Percentiles rank a stretch among this genome's conserved stretches.
Evolutionary conservation across 1,284 basidiomycete species (phyloP).

Genomic region (Hypsizygus ulmarius): DNA sequence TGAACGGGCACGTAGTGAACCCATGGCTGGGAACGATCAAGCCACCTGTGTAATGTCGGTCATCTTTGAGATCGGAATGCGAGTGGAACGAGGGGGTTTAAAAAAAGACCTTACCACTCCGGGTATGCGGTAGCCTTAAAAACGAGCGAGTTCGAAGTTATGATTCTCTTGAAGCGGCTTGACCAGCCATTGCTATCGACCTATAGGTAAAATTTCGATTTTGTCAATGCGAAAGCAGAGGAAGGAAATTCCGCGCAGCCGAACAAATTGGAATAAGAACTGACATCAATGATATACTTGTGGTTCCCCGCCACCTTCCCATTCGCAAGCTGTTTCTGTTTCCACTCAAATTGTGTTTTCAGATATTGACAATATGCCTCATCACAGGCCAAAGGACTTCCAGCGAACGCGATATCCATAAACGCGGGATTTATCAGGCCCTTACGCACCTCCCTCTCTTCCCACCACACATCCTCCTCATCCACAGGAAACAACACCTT

Average conservation of each 20-base stretch:
- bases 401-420: constrained; percentile 55
- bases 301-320: constrained; percentile 42
- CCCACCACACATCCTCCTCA: constrained; percentile 36
- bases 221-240: not conserved
- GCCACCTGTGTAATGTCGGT: constrained; percentile 24
- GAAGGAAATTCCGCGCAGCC: not conserved
- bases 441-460: constrained; percentile 29
- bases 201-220: constrained; percentile 24
- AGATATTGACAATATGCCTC: constrained; percentile 41
- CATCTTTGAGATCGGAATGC: not conserved
- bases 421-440: constrained; percentile 36
- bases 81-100: not conserved
- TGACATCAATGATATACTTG: constrained; percentile 60
- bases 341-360: constrained; percentile 41
- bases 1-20: constrained; percentile 65
- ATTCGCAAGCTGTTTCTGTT: constrained; percentile 28
- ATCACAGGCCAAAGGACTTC: constrained; percentile 44
- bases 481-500: constrained; percentile 27
- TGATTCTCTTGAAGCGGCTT: constrained; percentile 60
- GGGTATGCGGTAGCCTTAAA: constrained; percentile 71
- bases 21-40: constrained; percentile 50
- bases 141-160: constrained; percentile 59
- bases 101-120: constrained; percentile 54
- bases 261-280: constrained; percentile 18
- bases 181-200: constrained; percentile 71